A percentile compares a stretch with the other conserved stretches of the same genome.
These are phyloP conservation scores for Mucor sp. DNA, from an alignment of 371 early-diverging fungal species.

Conservation along the genomic window DNA sequence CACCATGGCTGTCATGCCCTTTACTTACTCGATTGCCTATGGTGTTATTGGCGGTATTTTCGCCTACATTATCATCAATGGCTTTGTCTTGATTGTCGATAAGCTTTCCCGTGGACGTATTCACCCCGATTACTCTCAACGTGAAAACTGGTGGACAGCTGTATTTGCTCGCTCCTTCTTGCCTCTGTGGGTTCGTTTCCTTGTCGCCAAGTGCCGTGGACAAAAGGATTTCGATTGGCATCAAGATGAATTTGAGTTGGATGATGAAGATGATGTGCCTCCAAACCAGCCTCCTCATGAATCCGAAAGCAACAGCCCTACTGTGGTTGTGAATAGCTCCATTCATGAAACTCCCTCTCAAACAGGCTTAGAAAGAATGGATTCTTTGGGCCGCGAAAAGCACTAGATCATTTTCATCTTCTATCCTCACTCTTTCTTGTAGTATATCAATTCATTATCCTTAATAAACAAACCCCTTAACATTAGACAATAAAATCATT, in stretches of 20 bases:
- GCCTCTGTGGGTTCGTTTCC: constrained; percentile 44
- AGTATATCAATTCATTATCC: background rate
- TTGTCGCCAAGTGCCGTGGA: constrained; percentile 35
- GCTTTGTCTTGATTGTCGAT: constrained; percentile 47
- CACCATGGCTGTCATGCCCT: constrained; percentile 78
- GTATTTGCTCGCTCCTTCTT: constrained; percentile 35
- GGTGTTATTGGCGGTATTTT: constrained; percentile 72
- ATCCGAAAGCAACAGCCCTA: constrained; percentile 1
- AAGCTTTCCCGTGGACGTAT: constrained; percentile 54
- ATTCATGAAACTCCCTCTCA: constrained; percentile 9
- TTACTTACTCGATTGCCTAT: constrained; percentile 75
- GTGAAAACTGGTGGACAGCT: constrained; percentile 53
- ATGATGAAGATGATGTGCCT: constrained; percentile 6
- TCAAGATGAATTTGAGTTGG: constrained; percentile 37
- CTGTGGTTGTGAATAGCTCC: constrained; percentile 7
- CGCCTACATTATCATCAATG: constrained; percentile 64
- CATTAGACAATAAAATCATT: background rate
- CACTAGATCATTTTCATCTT: background rate
- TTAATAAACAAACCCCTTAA: background rate
- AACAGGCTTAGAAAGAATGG: background rate
- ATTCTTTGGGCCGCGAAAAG: background rate
- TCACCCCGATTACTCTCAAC: constrained; percentile 44
- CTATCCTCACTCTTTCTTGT: background rate
- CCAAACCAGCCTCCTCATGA: background rate
- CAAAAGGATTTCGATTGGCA: constrained; percentile 36